These are phyloP conservation scores for Ascochyta pisi DNA, from an alignment of 2,329 filamentous ascomycete species.

Conservation along the genomic window DNA sequence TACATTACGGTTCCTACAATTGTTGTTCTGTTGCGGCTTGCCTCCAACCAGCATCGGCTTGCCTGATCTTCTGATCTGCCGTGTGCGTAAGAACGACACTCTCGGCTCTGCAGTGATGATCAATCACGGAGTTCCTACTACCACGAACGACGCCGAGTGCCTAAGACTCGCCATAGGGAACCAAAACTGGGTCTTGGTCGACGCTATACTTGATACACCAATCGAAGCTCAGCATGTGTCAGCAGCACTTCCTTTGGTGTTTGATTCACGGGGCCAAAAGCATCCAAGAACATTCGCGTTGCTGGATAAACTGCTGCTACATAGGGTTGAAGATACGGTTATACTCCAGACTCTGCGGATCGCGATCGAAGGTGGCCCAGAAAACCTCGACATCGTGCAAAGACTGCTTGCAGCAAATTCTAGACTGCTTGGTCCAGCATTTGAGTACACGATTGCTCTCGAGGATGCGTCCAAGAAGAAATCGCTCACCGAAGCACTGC, in stretches of 20 bases:
- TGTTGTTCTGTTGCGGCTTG: constrained; percentile 45
- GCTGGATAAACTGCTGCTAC: constrained; percentile 36
- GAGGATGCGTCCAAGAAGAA: constrained; percentile 32
- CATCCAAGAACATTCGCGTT: constrained; percentile 33
- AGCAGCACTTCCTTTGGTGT: constrained; percentile 38
- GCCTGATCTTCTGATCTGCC: constrained; percentile 38
- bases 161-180: constrained; percentile 35
- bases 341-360: constrained; percentile 32
- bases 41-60: constrained; percentile 35
- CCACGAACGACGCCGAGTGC: constrained; percentile 40
- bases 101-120: constrained; percentile 42
- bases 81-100: constrained; percentile 38
- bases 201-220: constrained; percentile 33
- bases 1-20: constrained; percentile 38
- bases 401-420: constrained; percentile 33
- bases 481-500: constrained; percentile 33
- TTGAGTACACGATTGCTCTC: constrained; percentile 34
- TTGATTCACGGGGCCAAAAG: constrained; percentile 32
- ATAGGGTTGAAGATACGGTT: constrained; percentile 33
- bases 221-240: constrained; percentile 40
- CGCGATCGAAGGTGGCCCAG: constrained; percentile 37
- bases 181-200: constrained; percentile 38
- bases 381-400: constrained; percentile 44
- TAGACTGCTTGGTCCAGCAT: constrained; percentile 33
- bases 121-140: constrained; percentile 34